These are phyloP conservation scores for Schizosaccharomyces octosporus DNA, from an alignment of 805 yeast species.

Conservation along the genomic window DNA sequence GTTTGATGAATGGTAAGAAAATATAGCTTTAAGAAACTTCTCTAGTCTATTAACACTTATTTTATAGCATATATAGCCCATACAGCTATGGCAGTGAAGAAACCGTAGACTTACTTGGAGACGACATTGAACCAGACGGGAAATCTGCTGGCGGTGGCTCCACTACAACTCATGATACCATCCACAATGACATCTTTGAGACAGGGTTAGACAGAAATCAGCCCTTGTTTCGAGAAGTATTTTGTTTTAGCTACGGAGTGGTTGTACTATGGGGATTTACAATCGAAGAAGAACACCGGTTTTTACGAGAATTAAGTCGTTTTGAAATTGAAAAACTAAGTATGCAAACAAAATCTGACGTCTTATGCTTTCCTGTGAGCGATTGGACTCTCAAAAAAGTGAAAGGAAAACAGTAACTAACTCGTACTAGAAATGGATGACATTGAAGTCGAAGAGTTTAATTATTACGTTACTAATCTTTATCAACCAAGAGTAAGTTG, in stretches of 20 bases:
- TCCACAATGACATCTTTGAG: neutral
- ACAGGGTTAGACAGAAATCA: neutral
- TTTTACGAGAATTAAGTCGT: constrained; percentile 60
- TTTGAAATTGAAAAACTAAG: constrained; percentile 66
- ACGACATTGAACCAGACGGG: neutral
- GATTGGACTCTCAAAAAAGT: no score
- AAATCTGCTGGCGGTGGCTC: neutral
- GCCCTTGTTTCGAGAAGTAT: constrained; percentile 26
- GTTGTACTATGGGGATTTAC: constrained; percentile 91
- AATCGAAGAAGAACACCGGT: constrained; percentile 55
- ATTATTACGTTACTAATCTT: constrained; percentile 76
- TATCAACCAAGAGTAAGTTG: constrained; percentile 52
- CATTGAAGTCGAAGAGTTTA: constrained; percentile 81
- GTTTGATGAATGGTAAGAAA: constrained; percentile 61
- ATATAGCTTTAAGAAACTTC: neutral
- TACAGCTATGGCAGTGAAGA: neutral
- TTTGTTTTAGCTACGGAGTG: constrained; percentile 91
- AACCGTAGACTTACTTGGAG: neutral
- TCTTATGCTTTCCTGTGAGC: neutral
- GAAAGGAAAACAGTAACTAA: no score
- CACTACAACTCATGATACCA: neutral
- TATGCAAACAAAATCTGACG: constrained; percentile 11
- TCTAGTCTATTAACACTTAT: neutral
- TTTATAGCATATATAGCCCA: neutral
- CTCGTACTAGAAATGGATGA: constrained; percentile 41